Evolutionary conservation across 192 early-diverging fungal genomes (phyloP).

Genomic region (Mortierella alpina): DNA sequence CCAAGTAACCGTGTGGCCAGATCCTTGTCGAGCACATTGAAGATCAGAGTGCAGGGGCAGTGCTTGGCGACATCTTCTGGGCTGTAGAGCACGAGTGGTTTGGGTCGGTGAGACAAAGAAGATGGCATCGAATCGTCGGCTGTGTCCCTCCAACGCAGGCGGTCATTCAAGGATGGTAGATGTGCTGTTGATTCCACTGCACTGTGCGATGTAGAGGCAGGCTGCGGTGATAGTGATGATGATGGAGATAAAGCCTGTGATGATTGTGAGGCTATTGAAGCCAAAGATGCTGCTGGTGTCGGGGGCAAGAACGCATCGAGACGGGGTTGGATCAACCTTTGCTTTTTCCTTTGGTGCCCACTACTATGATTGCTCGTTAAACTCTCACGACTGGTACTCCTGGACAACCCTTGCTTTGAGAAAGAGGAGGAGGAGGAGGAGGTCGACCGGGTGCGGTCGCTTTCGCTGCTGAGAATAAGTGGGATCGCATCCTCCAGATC

Average conservation of each 20-base stretch:
- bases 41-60: constrained; percentile 48
- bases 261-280: not conserved
- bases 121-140: constrained; percentile 4
- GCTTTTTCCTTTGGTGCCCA: constrained; percentile 16
- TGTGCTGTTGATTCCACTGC: not conserved
- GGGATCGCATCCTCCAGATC: constrained; percentile 47
- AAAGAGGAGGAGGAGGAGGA: not conserved
- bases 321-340: constrained; percentile 37
- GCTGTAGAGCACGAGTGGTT: constrained; percentile 35
- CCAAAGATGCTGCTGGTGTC: not conserved
- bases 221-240: not conserved
- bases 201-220: too few species aligned
- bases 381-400: too few species aligned
- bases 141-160: constrained; percentile 38
- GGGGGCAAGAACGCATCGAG: constrained; percentile 26
- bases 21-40: constrained; percentile 47
- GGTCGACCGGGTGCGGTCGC: not conserved
- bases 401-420: not conserved
- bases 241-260: not conserved
- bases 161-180: constrained; percentile 39
- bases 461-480: constrained; percentile 21
- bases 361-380: not conserved
- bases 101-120: constrained; percentile 3
- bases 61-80: constrained; percentile 43
- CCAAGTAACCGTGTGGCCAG: constrained; percentile 36